Conservation (phyloP, 2,329 filamentous ascomycete genomes). For the Trichoderma sp. region DNA sequence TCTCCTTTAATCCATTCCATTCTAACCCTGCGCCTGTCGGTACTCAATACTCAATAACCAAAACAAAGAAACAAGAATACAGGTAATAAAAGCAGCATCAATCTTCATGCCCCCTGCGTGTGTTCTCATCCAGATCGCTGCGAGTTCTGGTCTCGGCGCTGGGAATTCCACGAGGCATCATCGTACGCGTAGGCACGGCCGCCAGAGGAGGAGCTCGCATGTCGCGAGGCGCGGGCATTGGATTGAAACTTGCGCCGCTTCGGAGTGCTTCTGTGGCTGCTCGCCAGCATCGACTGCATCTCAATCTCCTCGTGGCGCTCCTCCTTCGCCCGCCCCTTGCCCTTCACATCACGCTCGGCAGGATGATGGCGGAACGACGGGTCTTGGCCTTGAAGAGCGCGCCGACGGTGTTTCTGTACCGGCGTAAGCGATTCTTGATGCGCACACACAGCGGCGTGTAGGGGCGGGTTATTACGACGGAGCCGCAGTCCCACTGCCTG, state of each 20-base stretch:
- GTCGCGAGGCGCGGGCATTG: conserved; percentile 47
- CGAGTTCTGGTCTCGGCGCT: conserved; percentile 48
- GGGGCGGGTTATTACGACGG: conserved; percentile 39
- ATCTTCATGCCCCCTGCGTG: conserved; percentile 33
- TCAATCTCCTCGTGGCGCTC: conserved; percentile 17
- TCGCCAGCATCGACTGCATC: conserved; percentile 23
- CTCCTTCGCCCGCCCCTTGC: conserved; percentile 49
- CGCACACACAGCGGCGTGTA: neutral
- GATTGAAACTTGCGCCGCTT: conserved; percentile 43
- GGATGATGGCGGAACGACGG: conserved; percentile 69
- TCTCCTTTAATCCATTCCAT: no score
- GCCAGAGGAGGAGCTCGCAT: neutral
- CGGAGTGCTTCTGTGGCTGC: neutral
- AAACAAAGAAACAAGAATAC: no score
- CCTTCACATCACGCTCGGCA: conserved; percentile 64
- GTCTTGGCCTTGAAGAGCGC: conserved; percentile 82
- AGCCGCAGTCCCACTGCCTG: conserved; percentile 53
- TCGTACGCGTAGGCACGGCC: conserved; percentile 14
- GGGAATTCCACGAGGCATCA: conserved; percentile 31
- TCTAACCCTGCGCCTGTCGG: no score
- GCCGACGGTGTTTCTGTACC: conserved; percentile 66
- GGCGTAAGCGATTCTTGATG: conserved; percentile 6
- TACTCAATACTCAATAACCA: no score
- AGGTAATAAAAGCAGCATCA: neutral
- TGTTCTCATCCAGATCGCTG: conserved; percentile 51